Evolutionary conservation across 257 asterid genomes (phyloP).

Genomic region (Echium plantagineum): DNA sequence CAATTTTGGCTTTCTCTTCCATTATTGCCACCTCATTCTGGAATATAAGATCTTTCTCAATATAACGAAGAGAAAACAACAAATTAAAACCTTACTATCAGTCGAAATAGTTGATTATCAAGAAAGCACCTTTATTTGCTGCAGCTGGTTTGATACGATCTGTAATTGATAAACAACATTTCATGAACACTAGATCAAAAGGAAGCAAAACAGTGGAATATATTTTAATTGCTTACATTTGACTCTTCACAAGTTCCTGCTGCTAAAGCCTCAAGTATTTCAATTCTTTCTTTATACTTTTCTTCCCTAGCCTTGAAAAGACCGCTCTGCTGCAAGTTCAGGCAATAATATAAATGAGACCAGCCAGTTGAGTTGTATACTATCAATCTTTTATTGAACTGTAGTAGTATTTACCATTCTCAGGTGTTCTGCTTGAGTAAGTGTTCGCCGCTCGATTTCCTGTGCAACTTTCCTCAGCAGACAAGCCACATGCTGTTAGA

Average conservation of each 20-base stretch:
- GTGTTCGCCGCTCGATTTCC: slow-evolving; percentile 85
- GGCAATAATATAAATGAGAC: slow-evolving; percentile 5
- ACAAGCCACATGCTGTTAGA: slow-evolving; percentile 75
- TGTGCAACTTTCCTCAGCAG: slow-evolving; percentile 79
- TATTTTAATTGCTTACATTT: slow-evolving; percentile 26
- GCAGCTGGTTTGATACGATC: not conserved
- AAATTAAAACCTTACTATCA: too few species aligned
- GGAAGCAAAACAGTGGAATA: too few species aligned
- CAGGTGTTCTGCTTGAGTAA: slow-evolving; percentile 85
- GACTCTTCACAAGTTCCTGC: slow-evolving; percentile 69
- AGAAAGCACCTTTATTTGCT: not conserved
- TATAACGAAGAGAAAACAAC: not conserved
- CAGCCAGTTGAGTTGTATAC: not conserved
- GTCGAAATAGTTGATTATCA: not conserved
- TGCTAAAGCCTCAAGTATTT: slow-evolving; percentile 91
- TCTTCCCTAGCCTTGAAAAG: slow-evolving; percentile 84
- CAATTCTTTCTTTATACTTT: slow-evolving; percentile 79
- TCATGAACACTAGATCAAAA: too few species aligned
- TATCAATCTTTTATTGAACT: not conserved
- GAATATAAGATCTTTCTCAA: not conserved
- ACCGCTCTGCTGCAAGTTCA: slow-evolving; percentile 59
- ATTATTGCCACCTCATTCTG: slow-evolving; percentile 29
- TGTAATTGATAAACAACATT: not conserved
- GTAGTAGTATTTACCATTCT: slow-evolving; percentile 38
- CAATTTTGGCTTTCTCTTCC: slow-evolving; percentile 18